Percentiles rank a stretch among this genome's conserved stretches.
These are phyloP conservation scores for Geotrichum carabidarum DNA, from an alignment of 1,139 yeast genomes.

Conservation along the genomic window DNA sequence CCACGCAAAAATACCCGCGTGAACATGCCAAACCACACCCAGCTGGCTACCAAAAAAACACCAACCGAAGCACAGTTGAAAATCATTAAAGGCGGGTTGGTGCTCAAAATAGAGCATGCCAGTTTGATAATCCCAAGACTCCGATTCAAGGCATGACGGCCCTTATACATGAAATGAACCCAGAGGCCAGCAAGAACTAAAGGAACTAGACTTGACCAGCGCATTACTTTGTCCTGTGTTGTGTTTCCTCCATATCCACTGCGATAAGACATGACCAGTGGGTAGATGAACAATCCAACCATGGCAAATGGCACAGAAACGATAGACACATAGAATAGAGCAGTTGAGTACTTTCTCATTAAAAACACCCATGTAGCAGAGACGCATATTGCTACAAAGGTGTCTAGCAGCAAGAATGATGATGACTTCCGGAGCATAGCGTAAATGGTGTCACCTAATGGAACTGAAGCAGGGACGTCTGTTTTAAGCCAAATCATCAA, in stretches of 20 bases:
- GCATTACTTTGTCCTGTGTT: constrained; percentile 38
- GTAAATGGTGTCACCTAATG: constrained; percentile 37
- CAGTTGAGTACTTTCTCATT: constrained; percentile 33
- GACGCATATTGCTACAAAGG: constrained; percentile 30
- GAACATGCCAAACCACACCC: constrained; percentile 39
- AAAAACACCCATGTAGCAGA: constrained; percentile 36
- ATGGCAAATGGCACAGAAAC: constrained; percentile 37
- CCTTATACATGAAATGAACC: constrained; percentile 35
- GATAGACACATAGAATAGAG: constrained; percentile 36
- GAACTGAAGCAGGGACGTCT: constrained; percentile 28
- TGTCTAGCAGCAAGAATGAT: constrained; percentile 30
- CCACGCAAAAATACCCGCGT: constrained; percentile 39
- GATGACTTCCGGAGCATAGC: constrained; percentile 33
- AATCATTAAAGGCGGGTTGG: constrained; percentile 33
- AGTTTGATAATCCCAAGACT: constrained; percentile 39
- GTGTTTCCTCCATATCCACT: constrained; percentile 36
- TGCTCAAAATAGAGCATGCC: constrained; percentile 36
- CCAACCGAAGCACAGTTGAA: constrained; percentile 33
- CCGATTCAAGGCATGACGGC: constrained; percentile 34
- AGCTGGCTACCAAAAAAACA: constrained; percentile 33
- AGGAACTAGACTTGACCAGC: constrained; percentile 37
- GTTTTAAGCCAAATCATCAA: constrained; percentile 36
- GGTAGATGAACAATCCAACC: constrained; percentile 30
- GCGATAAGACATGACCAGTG: constrained; percentile 37
- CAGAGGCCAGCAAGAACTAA: constrained; percentile 34